Conservation (phyloP, 1,284 basidiomycete genomes). For the Austroboletus niveus region DNA sequence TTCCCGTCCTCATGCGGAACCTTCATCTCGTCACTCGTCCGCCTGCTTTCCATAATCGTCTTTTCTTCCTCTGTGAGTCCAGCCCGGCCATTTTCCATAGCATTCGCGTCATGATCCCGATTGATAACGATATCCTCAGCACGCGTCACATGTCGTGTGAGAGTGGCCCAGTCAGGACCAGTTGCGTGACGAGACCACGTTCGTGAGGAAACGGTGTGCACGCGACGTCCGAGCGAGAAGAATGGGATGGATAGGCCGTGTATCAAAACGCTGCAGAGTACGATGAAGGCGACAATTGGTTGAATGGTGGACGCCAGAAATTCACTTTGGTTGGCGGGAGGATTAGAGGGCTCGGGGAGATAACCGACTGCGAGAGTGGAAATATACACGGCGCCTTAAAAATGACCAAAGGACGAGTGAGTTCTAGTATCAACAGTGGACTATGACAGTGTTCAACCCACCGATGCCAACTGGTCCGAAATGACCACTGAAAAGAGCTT, state of each 20-base stretch:
- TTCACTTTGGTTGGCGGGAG: constrained; percentile 60
- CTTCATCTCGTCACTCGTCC: constrained; percentile 14
- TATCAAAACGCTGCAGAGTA: constrained; percentile 81
- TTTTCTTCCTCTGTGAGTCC: constrained; percentile 35
- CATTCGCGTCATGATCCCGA: constrained; percentile 51
- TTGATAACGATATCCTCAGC: constrained; percentile 81
- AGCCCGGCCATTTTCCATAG: constrained; percentile 49
- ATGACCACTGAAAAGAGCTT: constrained; percentile 87
- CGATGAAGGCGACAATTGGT: constrained; percentile 90
- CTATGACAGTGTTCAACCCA: constrained; percentile 29
- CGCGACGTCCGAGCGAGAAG: constrained; percentile 86
- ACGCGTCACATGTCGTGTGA: constrained; percentile 66
- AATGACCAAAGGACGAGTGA: not conserved
- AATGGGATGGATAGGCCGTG: constrained; percentile 93
- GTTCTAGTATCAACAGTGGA: not conserved
- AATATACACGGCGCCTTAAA: constrained; percentile 81
- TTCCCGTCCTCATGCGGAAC: constrained; percentile 11
- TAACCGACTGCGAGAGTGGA: constrained; percentile 78
- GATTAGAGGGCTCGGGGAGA: constrained; percentile 56
- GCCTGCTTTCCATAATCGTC: constrained; percentile 25
- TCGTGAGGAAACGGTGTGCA: constrained; percentile 78
- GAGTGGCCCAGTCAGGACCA: constrained; percentile 73
- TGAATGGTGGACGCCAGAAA: constrained; percentile 75
- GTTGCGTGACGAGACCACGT: constrained; percentile 75
- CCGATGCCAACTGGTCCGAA: constrained; percentile 93